These are phyloP conservation scores for Alternaria rosae DNA, from an alignment of 2,329 filamentous ascomycete genomes.

Conservation along the genomic window DNA sequence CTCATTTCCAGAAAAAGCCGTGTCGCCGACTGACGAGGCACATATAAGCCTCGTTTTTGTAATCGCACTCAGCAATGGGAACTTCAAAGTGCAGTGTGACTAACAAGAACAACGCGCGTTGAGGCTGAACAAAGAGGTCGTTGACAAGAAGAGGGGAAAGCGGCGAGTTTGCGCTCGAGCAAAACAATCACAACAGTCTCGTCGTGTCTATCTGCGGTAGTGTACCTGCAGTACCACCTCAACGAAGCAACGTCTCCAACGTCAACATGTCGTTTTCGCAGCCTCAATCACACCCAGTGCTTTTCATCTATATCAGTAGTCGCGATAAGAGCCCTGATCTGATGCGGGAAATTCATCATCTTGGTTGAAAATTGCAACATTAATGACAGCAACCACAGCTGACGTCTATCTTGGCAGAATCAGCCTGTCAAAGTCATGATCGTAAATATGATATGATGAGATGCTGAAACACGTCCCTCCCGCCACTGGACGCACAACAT, in stretches of 20 bases:
- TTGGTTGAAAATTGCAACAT: accelerated
- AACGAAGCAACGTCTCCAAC: conserved; percentile 11
- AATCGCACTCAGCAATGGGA: conserved; percentile 10
- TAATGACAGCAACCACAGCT: no score
- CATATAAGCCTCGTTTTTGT: neutral
- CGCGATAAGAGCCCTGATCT: neutral
- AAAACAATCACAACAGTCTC: conserved; percentile 21
- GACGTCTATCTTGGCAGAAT: accelerated
- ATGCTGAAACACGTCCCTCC: neutral
- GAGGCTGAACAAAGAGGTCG: neutral
- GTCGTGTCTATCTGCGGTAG: conserved; percentile 24
- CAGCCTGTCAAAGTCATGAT: accelerated
- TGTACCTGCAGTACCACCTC: conserved; percentile 30
- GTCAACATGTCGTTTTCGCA: conserved; percentile 8
- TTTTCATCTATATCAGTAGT: neutral
- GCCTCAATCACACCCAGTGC: neutral
- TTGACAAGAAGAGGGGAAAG: neutral
- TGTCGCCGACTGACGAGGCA: conserved; percentile 29
- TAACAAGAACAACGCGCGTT: neutral
- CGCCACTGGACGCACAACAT: neutral
- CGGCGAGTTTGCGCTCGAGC: neutral
- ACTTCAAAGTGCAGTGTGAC: neutral
- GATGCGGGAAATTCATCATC: neutral
- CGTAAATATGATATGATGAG: neutral
- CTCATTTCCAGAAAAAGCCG: conserved; percentile 3